These are phyloP conservation scores for Jacaranda mimosifolia DNA, from an alignment of 257 asterid genomes.

Conservation along the genomic window DNA sequence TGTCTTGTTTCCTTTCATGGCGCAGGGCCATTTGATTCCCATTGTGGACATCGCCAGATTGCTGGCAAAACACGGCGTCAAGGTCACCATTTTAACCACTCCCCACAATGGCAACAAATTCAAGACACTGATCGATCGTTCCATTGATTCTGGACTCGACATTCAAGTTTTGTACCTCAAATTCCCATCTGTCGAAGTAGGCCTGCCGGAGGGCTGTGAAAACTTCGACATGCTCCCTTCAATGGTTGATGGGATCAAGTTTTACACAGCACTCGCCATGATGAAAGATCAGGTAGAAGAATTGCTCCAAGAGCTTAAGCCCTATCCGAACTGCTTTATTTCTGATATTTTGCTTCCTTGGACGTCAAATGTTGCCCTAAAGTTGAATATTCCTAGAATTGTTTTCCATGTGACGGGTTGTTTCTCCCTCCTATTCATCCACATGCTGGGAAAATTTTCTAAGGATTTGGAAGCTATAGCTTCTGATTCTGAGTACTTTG, in stretches of 20 bases:
- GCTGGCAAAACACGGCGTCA: constrained; percentile 47
- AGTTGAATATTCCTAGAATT: constrained; percentile 52
- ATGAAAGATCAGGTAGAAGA: constrained; percentile 48
- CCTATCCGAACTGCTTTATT: constrained; percentile 56
- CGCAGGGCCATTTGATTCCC: constrained; percentile 69
- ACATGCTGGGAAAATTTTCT: not conserved
- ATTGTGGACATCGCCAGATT: constrained; percentile 53
- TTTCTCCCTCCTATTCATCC: constrained; percentile 38
- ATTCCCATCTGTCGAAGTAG: constrained; percentile 51
- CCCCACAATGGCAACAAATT: constrained; percentile 47
- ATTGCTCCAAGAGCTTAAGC: constrained; percentile 43
- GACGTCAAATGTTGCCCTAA: constrained; percentile 46
- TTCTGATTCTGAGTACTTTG: constrained; percentile 50
- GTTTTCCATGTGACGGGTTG: constrained; percentile 57
- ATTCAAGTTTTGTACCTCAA: constrained; percentile 42
- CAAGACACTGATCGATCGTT: constrained; percentile 32
- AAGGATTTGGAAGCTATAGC: constrained; percentile 1
- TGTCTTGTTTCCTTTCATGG: constrained; percentile 60
- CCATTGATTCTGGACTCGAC: constrained; percentile 38
- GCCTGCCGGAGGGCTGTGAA: constrained; percentile 61
- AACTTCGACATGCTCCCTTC: constrained; percentile 55
- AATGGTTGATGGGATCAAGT: constrained; percentile 17
- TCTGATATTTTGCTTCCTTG: constrained; percentile 49
- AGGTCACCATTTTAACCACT: constrained; percentile 54
- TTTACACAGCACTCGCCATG: constrained; percentile 48